A percentile compares a stretch with the other conserved stretches of the same genome.
Conservation (phyloP, 371 early-diverging fungal genomes). For the Mortierella sp. region DNA sequence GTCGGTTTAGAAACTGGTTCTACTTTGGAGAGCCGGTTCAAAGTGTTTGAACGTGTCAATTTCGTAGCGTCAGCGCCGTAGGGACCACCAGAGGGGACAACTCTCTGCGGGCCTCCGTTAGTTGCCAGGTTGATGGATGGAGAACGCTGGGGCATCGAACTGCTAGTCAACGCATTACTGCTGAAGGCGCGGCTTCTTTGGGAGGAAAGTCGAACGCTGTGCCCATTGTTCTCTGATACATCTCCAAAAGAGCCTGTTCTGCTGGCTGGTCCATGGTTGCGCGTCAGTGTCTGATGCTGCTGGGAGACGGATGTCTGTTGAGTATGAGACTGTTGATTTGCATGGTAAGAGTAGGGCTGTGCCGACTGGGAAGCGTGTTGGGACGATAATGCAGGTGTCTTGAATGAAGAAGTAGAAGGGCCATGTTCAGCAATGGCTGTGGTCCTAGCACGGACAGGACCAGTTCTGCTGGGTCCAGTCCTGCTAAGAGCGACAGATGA, state of each 20-base stretch:
- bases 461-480: constrained; percentile 37
- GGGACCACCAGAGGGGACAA: constrained; percentile 21
- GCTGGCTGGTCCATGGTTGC: constrained; percentile 43
- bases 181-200: constrained; percentile 43
- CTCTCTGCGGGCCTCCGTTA: constrained; percentile 47
- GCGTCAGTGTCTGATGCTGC: constrained; percentile 22
- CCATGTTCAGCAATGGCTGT: constrained; percentile 29
- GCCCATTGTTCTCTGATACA: constrained; percentile 13
- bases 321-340: constrained; percentile 20
- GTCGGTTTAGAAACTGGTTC: constrained; percentile 32
- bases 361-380: constrained; percentile 14
- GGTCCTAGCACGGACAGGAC: constrained; percentile 47
- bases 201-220: constrained; percentile 23
- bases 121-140: constrained; percentile 48
- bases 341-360: constrained; percentile 32
- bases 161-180: constrained; percentile 22
- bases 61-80: constrained; percentile 18
- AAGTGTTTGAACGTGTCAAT: constrained; percentile 19
- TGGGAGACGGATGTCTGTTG: not conserved
- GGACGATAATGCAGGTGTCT: not conserved
- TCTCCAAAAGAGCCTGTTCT: constrained; percentile 28
- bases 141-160: constrained; percentile 37
- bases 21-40: constrained; percentile 25
- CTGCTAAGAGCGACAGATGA: constrained; percentile 28
- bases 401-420: constrained; percentile 25